Percentiles rank a stretch among this genome's conserved stretches.
phyloP scores from a whole-genome alignment of 306 rosid species.

The apple (Malus domestica) region DNA sequence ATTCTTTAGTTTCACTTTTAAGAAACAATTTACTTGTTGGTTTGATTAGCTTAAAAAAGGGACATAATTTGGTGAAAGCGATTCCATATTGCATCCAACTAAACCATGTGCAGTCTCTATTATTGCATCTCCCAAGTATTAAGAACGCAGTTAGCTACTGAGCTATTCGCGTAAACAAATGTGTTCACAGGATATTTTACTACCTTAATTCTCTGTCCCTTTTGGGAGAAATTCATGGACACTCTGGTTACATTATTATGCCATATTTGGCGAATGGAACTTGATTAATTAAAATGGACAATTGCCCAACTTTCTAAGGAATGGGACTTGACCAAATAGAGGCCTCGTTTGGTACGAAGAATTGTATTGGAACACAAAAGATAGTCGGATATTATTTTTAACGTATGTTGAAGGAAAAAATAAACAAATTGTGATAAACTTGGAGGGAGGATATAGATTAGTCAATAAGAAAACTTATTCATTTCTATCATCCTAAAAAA shows the following conservation, averaged over 20 bases:
- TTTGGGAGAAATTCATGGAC: not conserved
- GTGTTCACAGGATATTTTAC: not conserved
- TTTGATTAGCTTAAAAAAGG: not conserved
- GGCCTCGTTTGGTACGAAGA: too few species aligned
- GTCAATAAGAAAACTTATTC: too few species aligned
- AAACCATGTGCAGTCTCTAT: too few species aligned
- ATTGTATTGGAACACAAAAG: too few species aligned
- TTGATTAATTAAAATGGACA: not conserved
- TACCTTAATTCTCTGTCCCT: not conserved
- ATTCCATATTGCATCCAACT: too few species aligned
- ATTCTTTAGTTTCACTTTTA: not conserved
- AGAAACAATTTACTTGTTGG: too few species aligned
- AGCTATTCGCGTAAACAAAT: too few species aligned
- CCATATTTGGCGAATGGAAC: not conserved
- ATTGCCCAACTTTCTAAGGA: not conserved
- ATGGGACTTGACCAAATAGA: not conserved
- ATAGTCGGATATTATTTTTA: not conserved
- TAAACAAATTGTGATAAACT: too few species aligned
- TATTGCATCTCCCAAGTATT: too few species aligned
- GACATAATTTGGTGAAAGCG: not conserved
- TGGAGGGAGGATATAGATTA: not conserved
- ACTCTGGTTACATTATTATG: not conserved
- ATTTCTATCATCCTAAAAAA: too few species aligned
- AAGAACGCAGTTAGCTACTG: too few species aligned
- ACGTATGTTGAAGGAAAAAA: not conserved